Base-by-base conservation (phyloP, 257 asterid genomes). In the Penstemon newberryi region DNA sequence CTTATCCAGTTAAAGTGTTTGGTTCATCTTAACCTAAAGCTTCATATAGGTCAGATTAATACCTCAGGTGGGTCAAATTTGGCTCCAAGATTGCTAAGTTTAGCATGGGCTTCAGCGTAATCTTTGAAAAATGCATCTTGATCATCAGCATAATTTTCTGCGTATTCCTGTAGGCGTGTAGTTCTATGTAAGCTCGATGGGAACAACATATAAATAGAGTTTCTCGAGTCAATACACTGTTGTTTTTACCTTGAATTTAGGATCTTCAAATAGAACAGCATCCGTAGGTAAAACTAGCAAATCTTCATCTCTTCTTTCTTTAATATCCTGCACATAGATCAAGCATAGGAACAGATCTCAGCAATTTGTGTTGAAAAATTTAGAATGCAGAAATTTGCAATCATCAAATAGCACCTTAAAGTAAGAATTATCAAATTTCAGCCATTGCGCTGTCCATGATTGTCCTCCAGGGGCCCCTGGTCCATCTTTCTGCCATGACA, bases 381-480 rank as follows among this genome's bases (percentile, higher is more conserved):
- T 61, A 71, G 56, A 66, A 52, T 58, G 46, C 53, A 73, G 12
- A 62, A 61, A n/a, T 56, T 15, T 39, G 12, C 56, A 12, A 7
- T 53, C 49, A 56, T 43, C 47, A 44, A 10, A 65, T 15, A 37
- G 72, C 70, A 89, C 99, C 97, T 87, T 94, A 72, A 94, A 94
- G 81, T 91, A 94, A 60, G 95, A 87, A 79, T 94, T 91, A 80
- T 94, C 97, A 77, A 94, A 94, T 71, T 94, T 84, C 77, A 94
- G 83, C 99, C 97, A 94, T 74, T 87, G 85, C 51, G 71, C 92
- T 5, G 99, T 94, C 99, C 99, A 94, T 45, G 99, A 94, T 76
- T 94, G 96, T 62, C 99, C 99, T 73, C 99, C 97, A 58, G 99
- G 96, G 15, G 86, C 85, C 65, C 99, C 97, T 15, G 99, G 97